Evolutionary conservation across 169 alveolate genomes (phyloP), one percentile per base, ranked within the genome.

Genomic region (Babesia gibsoni): DNA sequence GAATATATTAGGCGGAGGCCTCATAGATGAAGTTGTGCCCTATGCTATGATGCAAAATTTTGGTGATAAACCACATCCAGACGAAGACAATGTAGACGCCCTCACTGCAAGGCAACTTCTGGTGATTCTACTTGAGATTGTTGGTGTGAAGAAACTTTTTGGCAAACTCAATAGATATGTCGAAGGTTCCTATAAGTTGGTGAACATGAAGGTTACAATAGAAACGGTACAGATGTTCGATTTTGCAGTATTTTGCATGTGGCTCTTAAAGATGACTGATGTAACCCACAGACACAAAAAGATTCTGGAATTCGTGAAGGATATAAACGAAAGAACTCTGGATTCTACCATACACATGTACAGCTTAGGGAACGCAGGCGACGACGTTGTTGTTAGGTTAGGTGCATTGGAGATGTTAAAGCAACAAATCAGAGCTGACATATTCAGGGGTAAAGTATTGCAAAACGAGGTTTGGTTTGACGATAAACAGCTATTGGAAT

Each of bases 51-150:
- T 61, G 72, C 72, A 46, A 32, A 61, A 61, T 23, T 61, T 61
- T 23, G 72, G 72, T 0, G 72, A 61, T 48, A 58, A 61, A 29
- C 46, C 61, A 20, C 72, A 61, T 23, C 72, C 72, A 9, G 72
- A 61, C 36, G 72, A 61, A 58, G 72, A 61, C 50, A 61, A 61
- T 25, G 72, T 61, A 2, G 37, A 61, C 33, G 72, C 72, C 27
- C 29, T 18, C 45, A 43, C 72, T 0, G 72, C 72, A 23, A 8
- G 72, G 5, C 72, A 61, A 30, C 58, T 61, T 8, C 22, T 61
- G 59, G 72, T 61, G 25, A 8, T 61, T 25, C 58, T 61, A 32
- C 5, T 39, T 4, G 72, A 43, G 46, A 0, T 46, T 10, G 29
- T 61, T 29, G 72, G 72, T 27, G n/a, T 18, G 16, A 43, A 10